Base-by-base conservation (phyloP, 116 monocot genomes). In the Posidonia oceanica region DNA sequence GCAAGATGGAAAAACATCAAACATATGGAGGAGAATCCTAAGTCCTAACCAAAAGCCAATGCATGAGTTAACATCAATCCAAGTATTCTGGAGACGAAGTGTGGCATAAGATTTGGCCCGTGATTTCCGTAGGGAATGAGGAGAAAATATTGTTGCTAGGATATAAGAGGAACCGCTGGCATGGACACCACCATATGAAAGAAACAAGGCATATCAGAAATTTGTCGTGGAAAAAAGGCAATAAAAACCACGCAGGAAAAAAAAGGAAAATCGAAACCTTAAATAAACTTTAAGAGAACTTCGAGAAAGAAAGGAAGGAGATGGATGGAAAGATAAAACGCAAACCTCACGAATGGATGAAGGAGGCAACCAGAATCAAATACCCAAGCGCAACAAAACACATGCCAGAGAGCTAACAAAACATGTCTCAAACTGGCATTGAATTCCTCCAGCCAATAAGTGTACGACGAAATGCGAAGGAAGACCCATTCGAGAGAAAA, bases 331-430 rank as follows among this genome's bases (percentile, higher is more conserved):
- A 5, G 72, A 61, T 23, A 29, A 8, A 16, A 10, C 21, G 29
- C 29, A 29, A 29, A 29, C 29, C 60, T 22, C 20, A 51, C 0
- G 61, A 72, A 64, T 64, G 41, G 53, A 63, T 20, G 14, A 39
- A 56, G 20, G 55, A 38, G n/a, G 20, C 29, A 54, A 66, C 55
- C 54, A 20, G 54, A 57, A 42, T 2, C 39, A 38, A 38, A 66
- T 29, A 29, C 29, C 29, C 29, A 29, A 29, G 29, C 38, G 36
- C 17, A 65, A 41, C 39, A 66, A 61, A 66, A 15, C 54, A 41
- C 54, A 66, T 48, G 57, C 52, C 65, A 55, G 41, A 56, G 23
- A 10, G 51, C 72, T 44, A 55, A 23, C n/a, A 66, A 62, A 63
- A 37, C 36, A 51, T 13, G 14, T 54, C 51, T 63, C 52, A 44